phyloP scores from a whole-genome alignment of 2,329 filamentous ascomycete species.

The Chrysoporthe deuterocubensis region DNA sequence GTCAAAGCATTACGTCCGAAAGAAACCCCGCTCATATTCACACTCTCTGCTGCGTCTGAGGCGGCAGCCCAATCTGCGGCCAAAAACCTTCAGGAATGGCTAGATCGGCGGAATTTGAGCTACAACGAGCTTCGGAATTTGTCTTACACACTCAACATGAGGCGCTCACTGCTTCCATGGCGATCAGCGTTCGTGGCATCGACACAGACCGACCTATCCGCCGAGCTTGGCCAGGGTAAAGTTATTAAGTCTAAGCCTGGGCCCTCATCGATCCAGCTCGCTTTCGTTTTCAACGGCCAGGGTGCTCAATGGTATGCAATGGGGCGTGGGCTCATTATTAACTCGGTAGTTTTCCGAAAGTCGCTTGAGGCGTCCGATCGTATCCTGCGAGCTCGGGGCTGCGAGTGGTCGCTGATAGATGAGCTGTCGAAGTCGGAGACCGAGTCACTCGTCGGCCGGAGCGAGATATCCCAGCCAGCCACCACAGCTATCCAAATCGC shows the following conservation, averaged over 20 bases:
- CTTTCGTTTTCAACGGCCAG: conserved; percentile 41
- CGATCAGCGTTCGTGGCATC: conserved; percentile 33
- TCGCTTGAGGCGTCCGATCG: neutral
- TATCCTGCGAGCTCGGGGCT: neutral
- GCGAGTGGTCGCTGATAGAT: conserved; percentile 6
- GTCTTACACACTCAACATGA: conserved; percentile 34
- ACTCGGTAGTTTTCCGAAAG: neutral
- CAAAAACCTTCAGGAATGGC: conserved; percentile 8
- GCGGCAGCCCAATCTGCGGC: conserved; percentile 1
- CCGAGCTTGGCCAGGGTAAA: conserved; percentile 4
- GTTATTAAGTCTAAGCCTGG: neutral
- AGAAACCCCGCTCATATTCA: neutral
- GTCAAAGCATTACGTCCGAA: neutral
- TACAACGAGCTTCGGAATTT: conserved; percentile 27
- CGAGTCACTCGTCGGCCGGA: conserved; percentile 22
- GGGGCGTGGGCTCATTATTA: conserved; percentile 27
- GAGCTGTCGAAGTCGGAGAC: conserved; percentile 14
- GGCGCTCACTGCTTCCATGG: conserved; percentile 35
- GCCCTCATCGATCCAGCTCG: conserved; percentile 2
- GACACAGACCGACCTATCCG: neutral
- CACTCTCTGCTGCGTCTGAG: conserved; percentile 9
- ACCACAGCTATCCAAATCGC: conserved; percentile 46
- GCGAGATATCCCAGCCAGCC: conserved; percentile 28
- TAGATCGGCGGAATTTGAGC: neutral
- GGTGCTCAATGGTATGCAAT: conserved; percentile 40